Conservation (phyloP, 2,329 filamentous ascomycete species). For the Grosmannia clavigera region DNA sequence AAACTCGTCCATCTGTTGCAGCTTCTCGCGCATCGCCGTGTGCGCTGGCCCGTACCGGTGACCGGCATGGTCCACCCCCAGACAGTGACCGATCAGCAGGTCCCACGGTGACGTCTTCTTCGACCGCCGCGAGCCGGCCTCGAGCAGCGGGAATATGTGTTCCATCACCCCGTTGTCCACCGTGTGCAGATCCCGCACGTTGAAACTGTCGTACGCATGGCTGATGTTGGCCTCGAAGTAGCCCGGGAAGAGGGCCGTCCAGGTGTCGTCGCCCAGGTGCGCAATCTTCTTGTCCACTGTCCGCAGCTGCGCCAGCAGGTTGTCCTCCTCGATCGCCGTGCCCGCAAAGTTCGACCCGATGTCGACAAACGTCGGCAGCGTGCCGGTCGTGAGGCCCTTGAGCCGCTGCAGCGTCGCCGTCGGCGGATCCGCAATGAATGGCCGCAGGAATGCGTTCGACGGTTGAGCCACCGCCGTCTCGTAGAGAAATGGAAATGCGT, state of each 20-base stretch:
- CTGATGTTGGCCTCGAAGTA: constrained; percentile 85
- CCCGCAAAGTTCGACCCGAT: constrained; percentile 91
- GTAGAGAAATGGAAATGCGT: constrained; percentile 77
- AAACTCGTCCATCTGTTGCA: constrained; percentile 80
- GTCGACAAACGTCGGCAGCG: constrained; percentile 87
- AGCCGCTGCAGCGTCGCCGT: constrained; percentile 85
- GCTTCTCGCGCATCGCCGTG: constrained; percentile 78
- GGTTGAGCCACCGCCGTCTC: constrained; percentile 66
- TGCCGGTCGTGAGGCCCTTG: constrained; percentile 91
- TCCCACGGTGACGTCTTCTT: constrained; percentile 55
- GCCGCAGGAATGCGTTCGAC: constrained; percentile 74
- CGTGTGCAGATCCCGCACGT: constrained; percentile 95
- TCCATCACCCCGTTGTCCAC: constrained; percentile 91
- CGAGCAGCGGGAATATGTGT: constrained; percentile 75
- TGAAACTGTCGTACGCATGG: constrained; percentile 88
- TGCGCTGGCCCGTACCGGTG: constrained; percentile 94
- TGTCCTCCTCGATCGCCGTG: constrained; percentile 87
- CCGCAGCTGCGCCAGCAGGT: constrained; percentile 55
- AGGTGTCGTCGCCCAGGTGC: constrained; percentile 96
- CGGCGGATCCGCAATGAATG: constrained; percentile 94
- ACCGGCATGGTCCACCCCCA: constrained; percentile 93
- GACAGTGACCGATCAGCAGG: constrained; percentile 83
- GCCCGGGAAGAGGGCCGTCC: constrained; percentile 85
- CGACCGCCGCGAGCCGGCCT: constrained; percentile 34
- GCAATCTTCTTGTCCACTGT: constrained; percentile 62